A percentile compares a stretch with the other conserved stretches of the same genome.
Evolutionary conservation across 805 yeast species (phyloP).

Genomic region (Pichia exigua): DNA sequence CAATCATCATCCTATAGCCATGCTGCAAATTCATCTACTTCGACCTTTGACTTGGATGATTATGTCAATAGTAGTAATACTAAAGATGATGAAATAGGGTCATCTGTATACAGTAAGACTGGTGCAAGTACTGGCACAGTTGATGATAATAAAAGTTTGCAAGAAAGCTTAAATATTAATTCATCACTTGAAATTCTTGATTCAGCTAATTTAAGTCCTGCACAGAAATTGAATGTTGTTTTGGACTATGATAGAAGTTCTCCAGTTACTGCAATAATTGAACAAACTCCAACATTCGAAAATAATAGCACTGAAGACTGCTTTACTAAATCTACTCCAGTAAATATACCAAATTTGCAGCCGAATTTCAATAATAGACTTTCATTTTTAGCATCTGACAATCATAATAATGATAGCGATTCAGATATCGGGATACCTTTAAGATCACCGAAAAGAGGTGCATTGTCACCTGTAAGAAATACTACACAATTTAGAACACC

Average conservation of each 20-base stretch:
- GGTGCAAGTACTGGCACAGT: background rate
- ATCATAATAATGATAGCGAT: conserved; percentile 1
- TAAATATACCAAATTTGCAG: conserved; percentile 4
- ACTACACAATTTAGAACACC: conserved; percentile 16
- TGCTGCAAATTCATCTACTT: conserved; percentile 5
- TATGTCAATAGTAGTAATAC: conserved; percentile 4
- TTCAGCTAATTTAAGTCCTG: conserved; percentile 4
- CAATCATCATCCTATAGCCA: background rate
- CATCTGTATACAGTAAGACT: conserved; percentile 2
- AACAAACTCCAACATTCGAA: conserved; percentile 1
- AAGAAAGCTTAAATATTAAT: background rate
- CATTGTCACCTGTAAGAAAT: conserved; percentile 10
- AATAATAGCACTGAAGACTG: background rate
- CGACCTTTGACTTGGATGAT: conserved; percentile 12
- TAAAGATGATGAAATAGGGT: background rate
- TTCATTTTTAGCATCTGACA: background rate
- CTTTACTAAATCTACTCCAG: background rate
- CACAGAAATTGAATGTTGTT: conserved; percentile 3
- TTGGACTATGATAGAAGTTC: background rate
- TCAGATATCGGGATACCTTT: conserved; percentile 23
- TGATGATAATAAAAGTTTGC: background rate
- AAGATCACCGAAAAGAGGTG: conserved; percentile 25
- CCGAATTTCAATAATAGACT: background rate
- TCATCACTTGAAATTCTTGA: background rate
- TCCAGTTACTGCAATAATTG: background rate